Evolutionary conservation across 495 filamentous ascomycete species (phyloP).

Genomic region (Aspergillus avenaceus): DNA sequence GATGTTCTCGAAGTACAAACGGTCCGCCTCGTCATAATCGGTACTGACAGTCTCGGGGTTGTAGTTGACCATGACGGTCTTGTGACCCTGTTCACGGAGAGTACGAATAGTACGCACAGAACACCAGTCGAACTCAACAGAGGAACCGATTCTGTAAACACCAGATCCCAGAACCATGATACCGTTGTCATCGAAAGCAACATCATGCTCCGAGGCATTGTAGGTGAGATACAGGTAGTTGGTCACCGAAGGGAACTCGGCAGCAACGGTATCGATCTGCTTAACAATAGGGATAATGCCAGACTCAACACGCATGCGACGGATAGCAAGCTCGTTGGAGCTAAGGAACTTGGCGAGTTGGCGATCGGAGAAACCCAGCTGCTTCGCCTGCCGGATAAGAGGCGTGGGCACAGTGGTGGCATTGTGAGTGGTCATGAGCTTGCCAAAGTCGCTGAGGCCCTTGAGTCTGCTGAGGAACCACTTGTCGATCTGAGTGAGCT

Average conservation of each 20-base stretch:
- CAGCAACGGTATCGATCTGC: slow-evolving; percentile 97
- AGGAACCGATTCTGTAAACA: slow-evolving; percentile 96
- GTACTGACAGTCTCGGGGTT: slow-evolving; percentile 95
- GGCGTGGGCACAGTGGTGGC: slow-evolving; percentile 60
- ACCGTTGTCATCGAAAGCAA: slow-evolving; percentile 81
- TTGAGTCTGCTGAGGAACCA: slow-evolving; percentile 91
- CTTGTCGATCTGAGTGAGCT: slow-evolving; percentile 84
- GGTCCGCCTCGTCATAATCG: slow-evolving; percentile 95
- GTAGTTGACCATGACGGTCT: slow-evolving; percentile 98
- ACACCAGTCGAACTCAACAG: slow-evolving; percentile 99
- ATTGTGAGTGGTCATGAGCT: slow-evolving; percentile 66
- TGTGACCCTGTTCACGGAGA: slow-evolving; percentile 78
- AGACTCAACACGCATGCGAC: slow-evolving; percentile 74
- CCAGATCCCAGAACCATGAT: slow-evolving; percentile 96
- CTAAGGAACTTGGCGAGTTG: slow-evolving; percentile 92
- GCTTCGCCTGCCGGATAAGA: slow-evolving; percentile 77
- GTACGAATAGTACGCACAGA: slow-evolving; percentile 95
- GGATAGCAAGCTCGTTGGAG: slow-evolving; percentile 86
- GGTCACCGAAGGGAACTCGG: slow-evolving; percentile 90
- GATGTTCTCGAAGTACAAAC: slow-evolving; percentile 96
- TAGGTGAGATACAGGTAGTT: slow-evolving; percentile 98
- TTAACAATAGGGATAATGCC: slow-evolving; percentile 88
- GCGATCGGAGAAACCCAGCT: slow-evolving; percentile 88
- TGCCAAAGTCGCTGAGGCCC: slow-evolving; percentile 83
- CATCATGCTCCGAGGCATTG: slow-evolving; percentile 83